A percentile compares a stretch with the other conserved stretches of the same genome.
phyloP scores from a whole-genome alignment of 2,329 filamentous ascomycete species.

The Colletotrichum somersetense region DNA sequence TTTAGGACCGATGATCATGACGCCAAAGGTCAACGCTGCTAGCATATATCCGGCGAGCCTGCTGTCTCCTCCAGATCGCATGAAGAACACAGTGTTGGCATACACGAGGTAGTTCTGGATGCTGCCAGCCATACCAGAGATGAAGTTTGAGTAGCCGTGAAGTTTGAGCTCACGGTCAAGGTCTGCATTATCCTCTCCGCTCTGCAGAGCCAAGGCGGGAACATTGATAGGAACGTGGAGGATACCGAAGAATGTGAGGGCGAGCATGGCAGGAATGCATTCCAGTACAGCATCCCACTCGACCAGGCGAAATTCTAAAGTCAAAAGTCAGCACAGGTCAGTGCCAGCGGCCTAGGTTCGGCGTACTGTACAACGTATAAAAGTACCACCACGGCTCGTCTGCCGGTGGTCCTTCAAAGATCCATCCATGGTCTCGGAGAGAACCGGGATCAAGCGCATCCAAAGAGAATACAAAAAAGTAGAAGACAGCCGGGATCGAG shows the following conservation, averaged over 20 bases:
- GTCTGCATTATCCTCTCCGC: conserved; percentile 91
- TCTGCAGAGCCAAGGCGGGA: conserved; percentile 89
- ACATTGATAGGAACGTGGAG: conserved; percentile 99
- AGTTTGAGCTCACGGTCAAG: conserved; percentile 92
- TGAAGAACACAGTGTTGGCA: conserved; percentile 97
- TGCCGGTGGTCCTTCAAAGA: conserved; percentile 87
- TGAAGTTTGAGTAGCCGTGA: conserved; percentile 91
- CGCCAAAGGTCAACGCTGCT: conserved; percentile 80
- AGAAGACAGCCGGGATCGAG: conserved; percentile 80
- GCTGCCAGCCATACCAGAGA: conserved; percentile 88
- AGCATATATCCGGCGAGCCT: conserved; percentile 89
- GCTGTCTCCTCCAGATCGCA: conserved; percentile 89
- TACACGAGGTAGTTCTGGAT: conserved; percentile 98
- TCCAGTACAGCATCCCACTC: conserved; percentile 87
- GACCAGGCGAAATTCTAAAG: conserved; percentile 80
- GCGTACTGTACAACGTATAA: conserved; percentile 91
- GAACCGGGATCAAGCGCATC: conserved; percentile 75
- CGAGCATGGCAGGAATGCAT: conserved; percentile 94
- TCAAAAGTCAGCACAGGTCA: conserved; percentile 43
- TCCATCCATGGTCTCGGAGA: conserved; percentile 84
- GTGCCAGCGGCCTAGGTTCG: not conserved
- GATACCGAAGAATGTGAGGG: conserved; percentile 96
- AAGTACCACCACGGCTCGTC: conserved; percentile 98
- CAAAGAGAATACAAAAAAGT: conserved; percentile 79
- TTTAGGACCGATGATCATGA: conserved; percentile 87